Evolutionary conservation across 2,329 filamentous ascomycete species (phyloP), one percentile per base, ranked within the genome.

Genomic region (Aspergillus aculeatus): DNA sequence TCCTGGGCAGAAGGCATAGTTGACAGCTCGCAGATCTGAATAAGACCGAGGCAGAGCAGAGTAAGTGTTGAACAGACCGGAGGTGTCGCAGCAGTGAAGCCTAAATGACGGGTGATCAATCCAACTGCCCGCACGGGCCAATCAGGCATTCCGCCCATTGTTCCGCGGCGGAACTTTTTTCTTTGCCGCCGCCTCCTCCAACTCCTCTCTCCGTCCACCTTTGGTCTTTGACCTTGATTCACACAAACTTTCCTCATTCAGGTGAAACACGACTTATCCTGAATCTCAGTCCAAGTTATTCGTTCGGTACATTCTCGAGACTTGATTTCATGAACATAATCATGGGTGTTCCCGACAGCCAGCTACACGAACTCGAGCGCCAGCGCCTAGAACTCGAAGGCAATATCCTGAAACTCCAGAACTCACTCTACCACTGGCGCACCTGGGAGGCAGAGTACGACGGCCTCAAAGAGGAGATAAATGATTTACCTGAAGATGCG

Each of bases 391-490:
- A 87, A 62, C 86, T 98, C 7, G 91, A 96, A 74, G 84, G 86
- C 41, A 92, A 89, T 64, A 84, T 96, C 50, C 78, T 82, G 53
- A 86, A 91, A 72, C 84, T 98, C 21, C 86, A 86, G 57, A 86
- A 89, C 69, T 88, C 90, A 6, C 82, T 98, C 56, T 86, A 87
- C 63, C 89, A 96, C 78, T 99, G 94, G 94, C 89, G 91, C 64
- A 88, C 88, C 57, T 96, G 91, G 85, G 93, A 96, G 73, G 86
- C 90, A 51, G 94, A 98, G 74, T 98, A 98, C 75, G 91, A 96
- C 72, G 86, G 88, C 24, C 82, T 98, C 62, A 92, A 90, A 72
- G 91, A 96, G 73, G 91, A 96, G 69, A 84, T 98, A 31, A 77
- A 86, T 55, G 80, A 79, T 4, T 72, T 88, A 26, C 73, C 81